These are phyloP conservation scores for Trichoderma sp. DNA, from an alignment of 2,329 filamentous ascomycete species.

Conservation along the genomic window DNA sequence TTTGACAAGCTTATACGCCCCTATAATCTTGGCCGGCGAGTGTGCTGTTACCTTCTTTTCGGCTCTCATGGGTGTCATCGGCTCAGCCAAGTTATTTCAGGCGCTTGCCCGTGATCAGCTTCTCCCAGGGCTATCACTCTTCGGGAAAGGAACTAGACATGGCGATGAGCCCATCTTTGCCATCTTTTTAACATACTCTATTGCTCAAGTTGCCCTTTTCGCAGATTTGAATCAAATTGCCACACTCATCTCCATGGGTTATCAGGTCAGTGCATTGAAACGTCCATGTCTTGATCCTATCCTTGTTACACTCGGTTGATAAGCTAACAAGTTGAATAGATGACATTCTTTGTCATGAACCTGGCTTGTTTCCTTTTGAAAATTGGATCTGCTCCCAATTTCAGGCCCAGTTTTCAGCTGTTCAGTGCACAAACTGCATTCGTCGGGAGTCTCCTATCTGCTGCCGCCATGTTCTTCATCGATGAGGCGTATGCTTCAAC, in stretches of 20 bases:
- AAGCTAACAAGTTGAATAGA: slow-evolving; percentile 37
- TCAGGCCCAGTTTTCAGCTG: slow-evolving; percentile 82
- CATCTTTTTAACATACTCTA: slow-evolving; percentile 70
- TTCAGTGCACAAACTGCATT: slow-evolving; percentile 85
- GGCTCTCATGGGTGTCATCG: slow-evolving; percentile 82
- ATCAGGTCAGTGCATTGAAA: slow-evolving; percentile 52
- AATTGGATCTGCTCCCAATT: slow-evolving; percentile 84
- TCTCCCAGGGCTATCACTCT: slow-evolving; percentile 71
- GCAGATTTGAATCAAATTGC: slow-evolving; percentile 86
- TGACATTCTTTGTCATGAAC: slow-evolving; percentile 89
- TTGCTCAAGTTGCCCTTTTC: slow-evolving; percentile 77
- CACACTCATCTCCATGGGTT: slow-evolving; percentile 86
- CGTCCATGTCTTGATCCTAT: neutral
- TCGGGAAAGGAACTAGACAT: slow-evolving; percentile 69
- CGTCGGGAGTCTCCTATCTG: slow-evolving; percentile 70
- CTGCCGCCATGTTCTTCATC: slow-evolving; percentile 85
- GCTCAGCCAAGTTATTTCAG: slow-evolving; percentile 79
- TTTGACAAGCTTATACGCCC: slow-evolving; percentile 71
- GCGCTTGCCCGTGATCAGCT: slow-evolving; percentile 77
- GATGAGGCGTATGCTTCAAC: slow-evolving; percentile 76
- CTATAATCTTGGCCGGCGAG: slow-evolving; percentile 75
- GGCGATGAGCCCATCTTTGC: slow-evolving; percentile 74
- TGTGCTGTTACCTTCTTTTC: slow-evolving; percentile 83
- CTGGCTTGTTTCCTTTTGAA: slow-evolving; percentile 83
- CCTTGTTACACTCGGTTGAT: neutral